Conservation (phyloP, 108 stramenopile genomes). For the Cylindrotheca fusiformis region DNA sequence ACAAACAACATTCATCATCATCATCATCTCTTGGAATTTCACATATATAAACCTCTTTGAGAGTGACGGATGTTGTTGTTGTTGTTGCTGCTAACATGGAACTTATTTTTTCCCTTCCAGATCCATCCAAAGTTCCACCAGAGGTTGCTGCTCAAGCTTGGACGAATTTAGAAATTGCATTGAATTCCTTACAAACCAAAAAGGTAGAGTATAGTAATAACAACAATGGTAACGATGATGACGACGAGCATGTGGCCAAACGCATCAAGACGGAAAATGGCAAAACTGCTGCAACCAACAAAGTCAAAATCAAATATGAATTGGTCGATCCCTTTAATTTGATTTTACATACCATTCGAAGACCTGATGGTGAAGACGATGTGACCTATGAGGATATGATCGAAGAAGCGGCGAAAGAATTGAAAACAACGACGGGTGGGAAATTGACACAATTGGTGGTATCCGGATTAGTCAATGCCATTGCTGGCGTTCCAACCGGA, state of each 20-base stretch:
- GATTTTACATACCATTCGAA: slow-evolving; percentile 28
- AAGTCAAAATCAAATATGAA: slow-evolving; percentile 13
- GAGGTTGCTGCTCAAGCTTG: slow-evolving; percentile 27
- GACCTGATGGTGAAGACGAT: slow-evolving; percentile 28
- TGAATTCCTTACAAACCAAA: slow-evolving; percentile 11
- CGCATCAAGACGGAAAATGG: slow-evolving; percentile 13
- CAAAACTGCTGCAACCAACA: background rate
- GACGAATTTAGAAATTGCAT: slow-evolving; percentile 16
- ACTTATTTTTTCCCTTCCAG: background rate
- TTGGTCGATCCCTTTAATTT: slow-evolving; percentile 33
- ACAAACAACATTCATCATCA: no score
- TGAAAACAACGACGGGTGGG: slow-evolving; percentile 42
- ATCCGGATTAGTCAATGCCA: slow-evolving; percentile 73
- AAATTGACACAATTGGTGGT: slow-evolving; percentile 62
- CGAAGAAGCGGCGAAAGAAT: slow-evolving; percentile 31
- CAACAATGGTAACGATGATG: slow-evolving; percentile 5
- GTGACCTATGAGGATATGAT: slow-evolving; percentile 10
- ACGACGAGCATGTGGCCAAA: slow-evolving; percentile 13
- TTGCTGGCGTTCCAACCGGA: slow-evolving; percentile 54
- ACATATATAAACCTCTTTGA: background rate
- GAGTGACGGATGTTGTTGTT: no score
- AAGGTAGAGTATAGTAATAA: background rate
- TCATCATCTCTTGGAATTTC: background rate
- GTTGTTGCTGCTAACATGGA: background rate
- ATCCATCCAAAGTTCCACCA: background rate